Conservation (phyloP, 192 early-diverging fungal genomes). For the Fimicolochytrium jonesii region DNA sequence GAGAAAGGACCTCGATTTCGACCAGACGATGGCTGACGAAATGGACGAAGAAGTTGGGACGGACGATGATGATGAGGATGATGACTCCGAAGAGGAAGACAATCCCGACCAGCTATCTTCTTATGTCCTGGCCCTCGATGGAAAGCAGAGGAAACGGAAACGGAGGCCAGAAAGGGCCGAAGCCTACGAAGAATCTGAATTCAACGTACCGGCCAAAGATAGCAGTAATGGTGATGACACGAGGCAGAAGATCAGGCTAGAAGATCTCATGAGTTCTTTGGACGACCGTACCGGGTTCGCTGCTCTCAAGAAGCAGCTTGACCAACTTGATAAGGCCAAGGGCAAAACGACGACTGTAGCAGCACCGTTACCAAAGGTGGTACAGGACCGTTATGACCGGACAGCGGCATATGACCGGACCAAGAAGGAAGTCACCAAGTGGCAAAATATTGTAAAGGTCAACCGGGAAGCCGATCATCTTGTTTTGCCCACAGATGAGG, state of each 20-base stretch:
- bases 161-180: conserved; percentile 60
- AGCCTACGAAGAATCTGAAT: conserved; percentile 70
- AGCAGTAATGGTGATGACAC: conserved; percentile 19
- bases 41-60: conserved; percentile 9
- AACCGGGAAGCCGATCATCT: conserved; percentile 85
- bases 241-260: conserved; percentile 61
- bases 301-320: conserved; percentile 60
- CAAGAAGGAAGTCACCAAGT: conserved; percentile 78
- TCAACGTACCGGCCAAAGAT: conserved; percentile 38
- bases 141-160: conserved; percentile 48
- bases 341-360: conserved; percentile 46
- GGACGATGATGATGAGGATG: conserved; percentile 16
- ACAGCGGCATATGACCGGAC: conserved; percentile 79
- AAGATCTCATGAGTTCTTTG: conserved; percentile 70
- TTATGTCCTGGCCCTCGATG: conserved; percentile 58
- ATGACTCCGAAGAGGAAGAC: conserved; percentile 25
- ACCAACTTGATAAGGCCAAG: conserved; percentile 49
- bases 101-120: conserved; percentile 17
- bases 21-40: too few relatives aligned
- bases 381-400: conserved; percentile 83
- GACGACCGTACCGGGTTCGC: conserved; percentile 60
- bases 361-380: conserved; percentile 76
- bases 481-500: conserved; percentile 55
- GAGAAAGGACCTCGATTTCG: background rate
- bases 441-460: conserved; percentile 75